Evolutionary conservation across 768 basidiomycete genomes (phyloP), one percentile per base, ranked within the genome.

Genomic region (Suillus paluster): DNA sequence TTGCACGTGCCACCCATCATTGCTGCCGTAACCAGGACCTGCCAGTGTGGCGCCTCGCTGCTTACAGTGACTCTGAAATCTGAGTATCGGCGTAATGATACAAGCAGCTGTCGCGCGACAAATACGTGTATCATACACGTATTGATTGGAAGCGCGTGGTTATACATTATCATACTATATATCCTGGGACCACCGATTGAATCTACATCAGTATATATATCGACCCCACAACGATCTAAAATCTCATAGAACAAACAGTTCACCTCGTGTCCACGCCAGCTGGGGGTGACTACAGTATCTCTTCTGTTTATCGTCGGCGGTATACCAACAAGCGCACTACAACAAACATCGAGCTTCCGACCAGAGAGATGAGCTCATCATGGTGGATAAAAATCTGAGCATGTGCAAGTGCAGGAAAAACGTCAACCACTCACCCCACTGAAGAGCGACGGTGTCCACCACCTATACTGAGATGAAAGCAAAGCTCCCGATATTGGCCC

Each of bases 361-460:
- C 4, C 34, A 53, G 21, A 15, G 34, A 23, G 21, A 53, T 23
- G 14, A 53, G 21, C 52, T 53, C 21, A 15, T 21, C 1, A 23
- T 1, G 8, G 11, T 15, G 15, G 4, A 34, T 23, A 21, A 14
- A 21, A 23, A 5, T 21, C 36, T 53, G 4, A 53, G n/a, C 2
- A 36, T 21, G 52, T 12, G 30, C 19, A 52, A n/a, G 21, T 36
- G 21, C 14, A 23, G 8, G 34, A 53, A 15, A 11, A 12, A 34
- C 15, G 4, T 12, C 7, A 53, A 21, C n/a, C 5, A 63, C 72
- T 30, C 67, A 79, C 75, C 52, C 82, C 85, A 33, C 82, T 76
- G 66, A 86, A 88, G 12, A 86, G 50, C 1, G 81, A 80, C 5
- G 86, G 82, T 17, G 80, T 77, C 82, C 83, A 86, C 87, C 87